These are phyloP conservation scores for Coemansia sp. DNA, from an alignment of 192 early-diverging fungal genomes.

Conservation along the genomic window DNA sequence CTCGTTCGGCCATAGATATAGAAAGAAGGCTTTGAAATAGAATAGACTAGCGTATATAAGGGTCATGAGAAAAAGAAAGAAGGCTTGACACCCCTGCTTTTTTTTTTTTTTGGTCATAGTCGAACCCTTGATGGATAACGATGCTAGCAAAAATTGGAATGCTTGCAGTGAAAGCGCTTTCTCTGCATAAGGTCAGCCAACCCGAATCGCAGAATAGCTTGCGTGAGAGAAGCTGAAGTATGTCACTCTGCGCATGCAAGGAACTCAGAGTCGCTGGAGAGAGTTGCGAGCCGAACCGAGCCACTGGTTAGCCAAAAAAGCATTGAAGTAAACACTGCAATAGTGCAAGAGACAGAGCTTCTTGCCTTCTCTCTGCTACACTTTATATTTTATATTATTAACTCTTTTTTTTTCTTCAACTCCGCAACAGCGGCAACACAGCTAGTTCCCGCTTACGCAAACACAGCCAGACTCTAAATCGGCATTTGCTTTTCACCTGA, in stretches of 20 bases:
- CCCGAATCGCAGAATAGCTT: not conserved
- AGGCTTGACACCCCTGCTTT: not conserved
- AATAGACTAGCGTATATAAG: not conserved
- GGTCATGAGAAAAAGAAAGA: slow-evolving; percentile 6
- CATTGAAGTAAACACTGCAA: not conserved
- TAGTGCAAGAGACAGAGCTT: not conserved
- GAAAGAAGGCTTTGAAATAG: not conserved
- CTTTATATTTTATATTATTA: slow-evolving; percentile 7
- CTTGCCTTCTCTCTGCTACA: not conserved
- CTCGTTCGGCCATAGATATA: slow-evolving; percentile 33
- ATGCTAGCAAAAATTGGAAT: not conserved
- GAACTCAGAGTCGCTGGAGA: not conserved
- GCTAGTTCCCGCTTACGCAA: no score
- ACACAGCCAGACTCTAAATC: not conserved
- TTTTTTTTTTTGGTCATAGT: not conserved
- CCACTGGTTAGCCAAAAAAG: not conserved
- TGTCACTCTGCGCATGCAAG: not conserved
- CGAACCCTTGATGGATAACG: not conserved
- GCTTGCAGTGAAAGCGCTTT: not conserved
- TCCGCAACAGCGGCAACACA: not conserved
- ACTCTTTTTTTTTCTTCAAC: not conserved
- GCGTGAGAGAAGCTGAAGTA: slow-evolving; percentile 2
- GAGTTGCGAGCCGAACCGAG: slow-evolving; percentile 5
- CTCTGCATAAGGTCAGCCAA: slow-evolving; percentile 1
- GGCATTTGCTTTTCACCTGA: slow-evolving; percentile 4